phyloP scores from a whole-genome alignment of 2,329 filamentous ascomycete genomes.

The Monosporascus sp. region DNA sequence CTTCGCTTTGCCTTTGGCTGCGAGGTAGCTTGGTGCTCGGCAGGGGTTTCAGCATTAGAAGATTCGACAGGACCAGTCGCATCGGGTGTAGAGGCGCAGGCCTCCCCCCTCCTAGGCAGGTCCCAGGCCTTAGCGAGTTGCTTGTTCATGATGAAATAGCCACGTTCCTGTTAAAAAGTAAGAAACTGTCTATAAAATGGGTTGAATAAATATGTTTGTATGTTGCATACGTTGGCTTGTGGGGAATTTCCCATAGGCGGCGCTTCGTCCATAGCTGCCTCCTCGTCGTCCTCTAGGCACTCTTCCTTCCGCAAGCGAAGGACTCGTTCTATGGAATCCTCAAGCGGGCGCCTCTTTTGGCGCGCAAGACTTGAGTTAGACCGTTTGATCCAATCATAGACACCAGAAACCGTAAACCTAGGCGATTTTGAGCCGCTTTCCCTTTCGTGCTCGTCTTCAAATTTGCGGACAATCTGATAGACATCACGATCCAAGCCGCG shows the following conservation, averaged over 20 bases:
- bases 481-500: slow-evolving; percentile 62
- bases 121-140: slow-evolving; percentile 37
- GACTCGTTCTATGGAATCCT: slow-evolving; percentile 81
- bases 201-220: not conserved
- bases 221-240: slow-evolving; percentile 18
- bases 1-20: slow-evolving; percentile 63
- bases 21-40: slow-evolving; percentile 54
- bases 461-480: slow-evolving; percentile 72
- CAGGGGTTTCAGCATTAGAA: slow-evolving; percentile 19
- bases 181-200: not conserved
- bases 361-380: slow-evolving; percentile 86
- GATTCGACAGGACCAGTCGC: slow-evolving; percentile 19
- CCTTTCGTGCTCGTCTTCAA: slow-evolving; percentile 59
- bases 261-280: slow-evolving; percentile 21
- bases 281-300: slow-evolving; percentile 41
- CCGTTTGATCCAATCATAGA: slow-evolving; percentile 75
- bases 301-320: slow-evolving; percentile 67
- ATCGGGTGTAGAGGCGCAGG: slow-evolving; percentile 3
- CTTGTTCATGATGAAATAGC: slow-evolving; percentile 33
- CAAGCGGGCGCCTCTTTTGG: slow-evolving; percentile 72
- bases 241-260: slow-evolving; percentile 14
- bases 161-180: slow-evolving; percentile 15
- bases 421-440: slow-evolving; percentile 26
- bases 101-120: slow-evolving; percentile 15
- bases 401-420: slow-evolving; percentile 50